Conservation (phyloP, 768 basidiomycete species). For the Tephrocybe sp. region DNA sequence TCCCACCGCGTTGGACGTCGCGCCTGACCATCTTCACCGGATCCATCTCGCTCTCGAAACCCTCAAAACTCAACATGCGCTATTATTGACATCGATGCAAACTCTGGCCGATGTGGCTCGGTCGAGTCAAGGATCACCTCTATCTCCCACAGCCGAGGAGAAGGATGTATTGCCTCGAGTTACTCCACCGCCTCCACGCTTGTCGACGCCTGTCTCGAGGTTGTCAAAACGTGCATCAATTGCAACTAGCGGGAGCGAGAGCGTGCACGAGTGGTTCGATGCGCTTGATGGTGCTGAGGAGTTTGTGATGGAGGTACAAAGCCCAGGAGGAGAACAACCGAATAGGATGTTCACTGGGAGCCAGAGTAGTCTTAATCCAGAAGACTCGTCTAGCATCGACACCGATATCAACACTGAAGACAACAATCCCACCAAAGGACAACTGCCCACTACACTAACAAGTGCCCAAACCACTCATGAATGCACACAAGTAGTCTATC, state of each 20-base stretch:
- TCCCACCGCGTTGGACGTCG: neutral
- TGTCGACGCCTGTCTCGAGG: slow-evolving; percentile 29
- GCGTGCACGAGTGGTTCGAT: slow-evolving; percentile 73
- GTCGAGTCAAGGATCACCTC: slow-evolving; percentile 31
- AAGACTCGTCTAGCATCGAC: slow-evolving; percentile 52
- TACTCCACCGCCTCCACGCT: slow-evolving; percentile 19
- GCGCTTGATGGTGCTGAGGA: slow-evolving; percentile 74
- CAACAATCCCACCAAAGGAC: slow-evolving; percentile 20
- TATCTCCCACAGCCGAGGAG: slow-evolving; percentile 52
- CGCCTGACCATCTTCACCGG: slow-evolving; percentile 34
- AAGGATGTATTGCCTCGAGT: slow-evolving; percentile 29
- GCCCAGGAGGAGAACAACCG: slow-evolving; percentile 40
- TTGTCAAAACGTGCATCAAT: slow-evolving; percentile 46
- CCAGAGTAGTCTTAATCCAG: slow-evolving; percentile 35
- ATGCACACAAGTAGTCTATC: slow-evolving; percentile 37
- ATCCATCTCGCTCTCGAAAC: slow-evolving; percentile 47
- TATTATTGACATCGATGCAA: slow-evolving; percentile 46
- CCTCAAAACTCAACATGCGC: slow-evolving; percentile 60
- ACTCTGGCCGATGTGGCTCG: slow-evolving; percentile 29
- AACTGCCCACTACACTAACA: neutral
- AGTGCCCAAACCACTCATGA: slow-evolving; percentile 5
- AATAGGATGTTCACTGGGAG: slow-evolving; percentile 41
- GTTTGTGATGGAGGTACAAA: slow-evolving; percentile 56
- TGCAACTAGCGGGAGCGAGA: slow-evolving; percentile 50
- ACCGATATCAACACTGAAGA: slow-evolving; percentile 53